These are phyloP conservation scores for Trichoderma arundinaceum DNA, from an alignment of 2,329 filamentous ascomycete species.

Conservation along the genomic window DNA sequence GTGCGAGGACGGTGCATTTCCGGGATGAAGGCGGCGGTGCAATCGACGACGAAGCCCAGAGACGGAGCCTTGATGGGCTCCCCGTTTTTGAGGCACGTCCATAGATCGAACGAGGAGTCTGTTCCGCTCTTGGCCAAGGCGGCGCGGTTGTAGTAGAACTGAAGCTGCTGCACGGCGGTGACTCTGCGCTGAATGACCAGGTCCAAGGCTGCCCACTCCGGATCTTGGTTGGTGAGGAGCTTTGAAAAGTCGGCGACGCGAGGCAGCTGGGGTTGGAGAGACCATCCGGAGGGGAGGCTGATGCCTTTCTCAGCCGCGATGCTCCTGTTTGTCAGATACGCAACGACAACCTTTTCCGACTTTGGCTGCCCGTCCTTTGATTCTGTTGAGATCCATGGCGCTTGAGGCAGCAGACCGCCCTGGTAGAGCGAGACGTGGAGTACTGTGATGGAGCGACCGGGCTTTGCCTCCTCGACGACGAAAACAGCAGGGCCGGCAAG, in stretches of 20 bases:
- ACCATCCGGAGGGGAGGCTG: conserved; percentile 40
- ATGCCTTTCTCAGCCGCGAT: conserved; percentile 44
- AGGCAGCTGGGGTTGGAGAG: conserved; percentile 33
- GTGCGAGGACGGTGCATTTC: conserved; percentile 54
- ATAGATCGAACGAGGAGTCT: conserved; percentile 47
- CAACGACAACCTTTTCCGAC: conserved; percentile 43
- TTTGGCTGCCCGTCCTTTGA: conserved; percentile 34
- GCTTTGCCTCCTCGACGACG: conserved; percentile 50
- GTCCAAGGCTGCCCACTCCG: conserved; percentile 39
- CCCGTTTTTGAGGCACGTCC: conserved; percentile 66
- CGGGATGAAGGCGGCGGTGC: conserved; percentile 68
- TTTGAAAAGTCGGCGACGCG: conserved; percentile 39
- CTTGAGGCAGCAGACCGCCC: conserved; percentile 40
- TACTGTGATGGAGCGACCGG: conserved; percentile 49
- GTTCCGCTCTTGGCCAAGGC: conserved; percentile 22
- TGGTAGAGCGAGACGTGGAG: conserved; percentile 53
- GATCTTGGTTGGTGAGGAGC: conserved; percentile 38
- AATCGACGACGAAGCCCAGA: conserved; percentile 69
- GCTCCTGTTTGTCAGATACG: conserved; percentile 50
- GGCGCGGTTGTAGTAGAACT: conserved; percentile 41
- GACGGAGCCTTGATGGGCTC: conserved; percentile 67
- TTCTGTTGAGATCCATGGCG: conserved; percentile 46
- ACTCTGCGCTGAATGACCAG: conserved; percentile 37
- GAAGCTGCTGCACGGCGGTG: conserved; percentile 40
- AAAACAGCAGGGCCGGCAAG: conserved; percentile 47